Conservation (phyloP, 805 yeast genomes). For the Candida xyloterini region DNA sequence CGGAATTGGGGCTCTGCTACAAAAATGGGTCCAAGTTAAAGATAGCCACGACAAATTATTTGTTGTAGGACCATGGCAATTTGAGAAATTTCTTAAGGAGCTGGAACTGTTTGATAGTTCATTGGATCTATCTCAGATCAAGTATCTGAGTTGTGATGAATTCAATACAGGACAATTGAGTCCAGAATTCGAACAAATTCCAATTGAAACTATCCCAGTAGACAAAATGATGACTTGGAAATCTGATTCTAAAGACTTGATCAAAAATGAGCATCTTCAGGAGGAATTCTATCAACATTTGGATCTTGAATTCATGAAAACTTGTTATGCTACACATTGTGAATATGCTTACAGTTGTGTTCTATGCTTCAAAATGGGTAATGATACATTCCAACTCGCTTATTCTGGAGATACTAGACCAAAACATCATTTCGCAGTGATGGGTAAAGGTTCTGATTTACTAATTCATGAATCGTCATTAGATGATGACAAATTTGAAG, state of each 20-base stretch:
- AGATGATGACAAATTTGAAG: conserved; percentile 71
- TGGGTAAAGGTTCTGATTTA: conserved; percentile 67
- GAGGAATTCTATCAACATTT: conserved; percentile 39
- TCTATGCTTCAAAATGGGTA: conserved; percentile 42
- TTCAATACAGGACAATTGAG: conserved; percentile 19
- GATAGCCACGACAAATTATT: conserved; percentile 40
- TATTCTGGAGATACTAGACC: conserved; percentile 98
- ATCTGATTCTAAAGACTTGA: background rate
- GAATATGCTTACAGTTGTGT: conserved; percentile 72
- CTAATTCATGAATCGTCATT: conserved; percentile 92
- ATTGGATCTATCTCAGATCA: conserved; percentile 17
- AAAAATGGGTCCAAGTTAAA: conserved; percentile 54
- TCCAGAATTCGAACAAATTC: conserved; percentile 25
- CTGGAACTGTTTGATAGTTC: conserved; percentile 40
- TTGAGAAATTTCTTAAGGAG: conserved; percentile 62
- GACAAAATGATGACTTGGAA: conserved; percentile 21
- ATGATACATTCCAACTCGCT: conserved; percentile 58
- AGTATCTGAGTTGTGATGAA: conserved; percentile 32
- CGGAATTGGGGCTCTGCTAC: conserved; percentile 70
- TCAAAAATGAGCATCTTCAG: conserved; percentile 3
- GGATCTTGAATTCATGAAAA: conserved; percentile 42
- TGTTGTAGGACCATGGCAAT: conserved; percentile 75
- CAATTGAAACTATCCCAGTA: conserved; percentile 21
- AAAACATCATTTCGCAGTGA: conserved; percentile 50
- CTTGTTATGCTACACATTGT: conserved; percentile 84